These are phyloP conservation scores for Sugiyamaella lignohabitans DNA, from an alignment of 805 yeast genomes.

Conservation along the genomic window DNA sequence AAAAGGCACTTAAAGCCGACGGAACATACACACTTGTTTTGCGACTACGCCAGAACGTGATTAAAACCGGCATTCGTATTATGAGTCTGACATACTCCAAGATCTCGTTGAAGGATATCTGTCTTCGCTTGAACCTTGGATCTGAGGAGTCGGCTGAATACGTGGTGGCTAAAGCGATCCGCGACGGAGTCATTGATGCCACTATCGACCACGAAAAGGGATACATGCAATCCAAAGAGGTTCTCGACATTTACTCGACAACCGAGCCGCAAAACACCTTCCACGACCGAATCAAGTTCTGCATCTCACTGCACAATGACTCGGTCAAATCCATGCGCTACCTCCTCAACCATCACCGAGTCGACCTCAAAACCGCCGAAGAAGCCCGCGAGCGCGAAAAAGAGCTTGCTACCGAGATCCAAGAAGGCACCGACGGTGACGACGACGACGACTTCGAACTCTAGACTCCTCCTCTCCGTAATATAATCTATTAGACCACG, in stretches of 20 bases:
- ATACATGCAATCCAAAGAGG: conserved; percentile 83
- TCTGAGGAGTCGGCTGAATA: conserved; percentile 95
- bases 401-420: conserved; percentile 40
- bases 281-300: conserved; percentile 90
- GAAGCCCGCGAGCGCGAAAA: conserved; percentile 54
- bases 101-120: conserved; percentile 88
- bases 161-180: conserved; percentile 91
- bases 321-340: conserved; percentile 93
- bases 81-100: conserved; percentile 85
- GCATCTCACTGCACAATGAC: conserved; percentile 84
- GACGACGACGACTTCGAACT: conserved; percentile 37
- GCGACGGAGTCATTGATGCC: conserved; percentile 97
- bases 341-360: conserved; percentile 51
- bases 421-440: conserved; percentile 38
- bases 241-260: conserved; percentile 81
- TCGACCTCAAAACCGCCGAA: conserved; percentile 45
- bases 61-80: conserved; percentile 93
- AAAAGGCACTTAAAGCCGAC: conserved; percentile 58
- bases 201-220: conserved; percentile 85
- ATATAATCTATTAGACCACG: too few species aligned
- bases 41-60: conserved; percentile 91
- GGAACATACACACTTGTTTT: conserved; percentile 78
- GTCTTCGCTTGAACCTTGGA: conserved; percentile 85
- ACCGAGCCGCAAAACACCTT: conserved; percentile 78
- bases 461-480: conserved; percentile 12